Percentiles rank a stretch among this genome's conserved stretches.
These are phyloP conservation scores for Herpetomonas samuelpessoai DNA, from an alignment of 208 protist species.

Conservation along the genomic window DNA sequence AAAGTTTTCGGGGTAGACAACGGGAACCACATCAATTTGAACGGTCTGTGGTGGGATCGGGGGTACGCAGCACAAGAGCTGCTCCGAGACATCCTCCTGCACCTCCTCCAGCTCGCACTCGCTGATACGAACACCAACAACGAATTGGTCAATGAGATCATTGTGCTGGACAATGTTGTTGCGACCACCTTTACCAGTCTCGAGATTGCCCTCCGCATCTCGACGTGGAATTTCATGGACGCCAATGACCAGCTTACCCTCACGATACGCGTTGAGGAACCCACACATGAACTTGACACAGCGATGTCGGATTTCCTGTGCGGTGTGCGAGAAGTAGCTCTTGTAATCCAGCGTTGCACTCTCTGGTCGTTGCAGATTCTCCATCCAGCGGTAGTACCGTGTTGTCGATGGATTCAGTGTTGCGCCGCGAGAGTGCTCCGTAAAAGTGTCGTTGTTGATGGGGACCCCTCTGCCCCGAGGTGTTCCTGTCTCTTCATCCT, in stretches of 20 bases:
- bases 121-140: constrained; percentile 48
- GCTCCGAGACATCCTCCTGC: constrained; percentile 43
- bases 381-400: constrained; percentile 52
- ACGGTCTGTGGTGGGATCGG: constrained; percentile 46
- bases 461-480: neutral
- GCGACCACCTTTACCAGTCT: constrained; percentile 33
- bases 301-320: constrained; percentile 48
- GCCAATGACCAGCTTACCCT: constrained; percentile 58
- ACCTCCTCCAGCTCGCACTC: constrained; percentile 36
- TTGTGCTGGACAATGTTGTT: constrained; percentile 50
- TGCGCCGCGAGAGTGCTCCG: neutral
- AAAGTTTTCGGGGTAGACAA: constrained; percentile 40
- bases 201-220: constrained; percentile 19
- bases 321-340: constrained; percentile 64
- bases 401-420: neutral
- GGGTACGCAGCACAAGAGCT: constrained; percentile 58
- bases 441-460: neutral
- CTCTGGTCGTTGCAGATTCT: constrained; percentile 50
- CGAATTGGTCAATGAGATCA: constrained; percentile 62
- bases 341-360: constrained; percentile 68
- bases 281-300: constrained; percentile 76
- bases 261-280: constrained; percentile 63
- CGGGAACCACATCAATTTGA: constrained; percentile 42
- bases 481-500: neutral
- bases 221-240: constrained; percentile 58